These are phyloP conservation scores for Trichoderma sp. DNA, from an alignment of 2,329 filamentous ascomycete species.

Conservation along the genomic window DNA sequence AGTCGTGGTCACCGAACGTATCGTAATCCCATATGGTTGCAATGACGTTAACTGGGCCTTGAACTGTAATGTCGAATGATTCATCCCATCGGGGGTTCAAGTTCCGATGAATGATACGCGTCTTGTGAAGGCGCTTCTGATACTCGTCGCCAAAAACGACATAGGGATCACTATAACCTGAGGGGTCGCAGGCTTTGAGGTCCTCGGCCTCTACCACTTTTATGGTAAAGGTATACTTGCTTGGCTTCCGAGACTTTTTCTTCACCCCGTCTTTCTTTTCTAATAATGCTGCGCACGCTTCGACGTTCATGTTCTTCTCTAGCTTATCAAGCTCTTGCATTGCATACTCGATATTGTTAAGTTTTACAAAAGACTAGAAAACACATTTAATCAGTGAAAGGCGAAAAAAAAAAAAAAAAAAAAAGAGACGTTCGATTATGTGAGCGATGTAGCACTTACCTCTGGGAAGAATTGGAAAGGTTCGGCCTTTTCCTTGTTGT, in stretches of 20 bases:
- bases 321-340: conserved; percentile 89
- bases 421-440: background rate
- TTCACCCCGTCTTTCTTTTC: conserved; percentile 71
- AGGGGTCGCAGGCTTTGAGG: conserved; percentile 95
- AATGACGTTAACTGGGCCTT: conserved; percentile 88
- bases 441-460: conserved; percentile 52
- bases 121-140: conserved; percentile 94
- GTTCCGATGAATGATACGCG: conserved; percentile 84
- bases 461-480: conserved; percentile 96
- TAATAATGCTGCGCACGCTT: conserved; percentile 82
- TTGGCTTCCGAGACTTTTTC: conserved; percentile 65
- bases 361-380: conserved; percentile 84
- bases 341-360: conserved; percentile 96
- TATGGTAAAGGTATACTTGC: conserved; percentile 96
- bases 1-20: conserved; percentile 94
- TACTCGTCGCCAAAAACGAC: conserved; percentile 97
- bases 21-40: conserved; percentile 99
- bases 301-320: conserved; percentile 86
- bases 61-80: conserved; percentile 91
- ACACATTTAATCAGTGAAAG: background rate
- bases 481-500: conserved; percentile 86
- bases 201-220: conserved; percentile 99
- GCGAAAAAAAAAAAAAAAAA: too few relatives aligned
- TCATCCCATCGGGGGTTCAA: conserved; percentile 97
- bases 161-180: conserved; percentile 92